Conservation (phyloP, 495 filamentous ascomycete species). For the Penicillium lagena region DNA sequence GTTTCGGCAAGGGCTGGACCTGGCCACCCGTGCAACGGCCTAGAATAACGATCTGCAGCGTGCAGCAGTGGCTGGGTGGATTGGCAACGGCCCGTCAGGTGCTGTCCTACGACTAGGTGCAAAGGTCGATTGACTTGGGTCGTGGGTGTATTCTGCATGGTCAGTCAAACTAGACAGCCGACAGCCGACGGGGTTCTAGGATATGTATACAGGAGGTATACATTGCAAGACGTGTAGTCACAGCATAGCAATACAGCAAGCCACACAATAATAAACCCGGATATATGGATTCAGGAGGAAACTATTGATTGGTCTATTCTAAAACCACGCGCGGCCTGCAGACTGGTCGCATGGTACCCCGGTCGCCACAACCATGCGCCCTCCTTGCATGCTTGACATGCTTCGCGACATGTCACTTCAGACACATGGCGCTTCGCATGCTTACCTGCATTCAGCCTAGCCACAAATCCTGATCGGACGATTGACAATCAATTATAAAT, state of each 20-base stretch:
- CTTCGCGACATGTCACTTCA: slow-evolving; percentile 16
- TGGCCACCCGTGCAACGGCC: background rate
- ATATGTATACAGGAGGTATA: too few species aligned
- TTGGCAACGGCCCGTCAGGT: slow-evolving; percentile 2
- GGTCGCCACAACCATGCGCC: background rate
- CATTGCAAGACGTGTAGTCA: too few species aligned
- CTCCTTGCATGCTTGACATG: background rate
- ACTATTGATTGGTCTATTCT: background rate
- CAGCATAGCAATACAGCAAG: too few species aligned
- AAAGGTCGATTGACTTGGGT: background rate
- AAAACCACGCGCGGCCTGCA: slow-evolving; percentile 5
- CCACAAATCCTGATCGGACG: too few species aligned
- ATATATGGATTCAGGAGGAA: too few species aligned
- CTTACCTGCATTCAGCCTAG: too few species aligned
- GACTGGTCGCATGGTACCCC: slow-evolving; percentile 3
- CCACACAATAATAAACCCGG: too few species aligned
- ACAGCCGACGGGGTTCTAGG: too few species aligned
- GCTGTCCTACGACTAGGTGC: background rate
- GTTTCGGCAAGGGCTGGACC: slow-evolving; percentile 5
- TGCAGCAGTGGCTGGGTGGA: slow-evolving; percentile 5
- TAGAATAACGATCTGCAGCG: slow-evolving; percentile 8
- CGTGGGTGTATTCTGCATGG: background rate
- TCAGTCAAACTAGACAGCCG: too few species aligned
- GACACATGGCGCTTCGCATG: slow-evolving; percentile 14
- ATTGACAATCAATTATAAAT: too few species aligned